Evolutionary conservation across 2,329 filamentous ascomycete species (phyloP).

Genomic region (Elsinoe perseae): DNA sequence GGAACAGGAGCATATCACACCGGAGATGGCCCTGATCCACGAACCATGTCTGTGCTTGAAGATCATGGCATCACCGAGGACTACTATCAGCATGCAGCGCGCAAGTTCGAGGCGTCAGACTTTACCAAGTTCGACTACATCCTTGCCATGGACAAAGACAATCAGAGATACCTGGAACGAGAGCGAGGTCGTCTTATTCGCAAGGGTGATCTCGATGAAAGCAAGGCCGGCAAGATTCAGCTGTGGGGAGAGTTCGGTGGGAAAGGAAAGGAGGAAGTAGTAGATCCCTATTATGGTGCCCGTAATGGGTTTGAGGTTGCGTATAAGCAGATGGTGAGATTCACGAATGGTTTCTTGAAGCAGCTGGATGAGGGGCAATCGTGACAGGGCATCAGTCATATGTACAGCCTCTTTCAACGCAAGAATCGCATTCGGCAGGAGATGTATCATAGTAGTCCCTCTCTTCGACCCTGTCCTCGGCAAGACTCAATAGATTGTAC

Average conservation of each 20-base stretch:
- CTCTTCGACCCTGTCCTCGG: no score
- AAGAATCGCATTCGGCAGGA: not conserved
- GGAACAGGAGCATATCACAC: constrained; percentile 85
- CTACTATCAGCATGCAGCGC: constrained; percentile 64
- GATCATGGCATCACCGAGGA: constrained; percentile 61
- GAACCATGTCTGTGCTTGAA: constrained; percentile 72
- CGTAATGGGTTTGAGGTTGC: constrained; percentile 71
- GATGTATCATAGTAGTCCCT: no score
- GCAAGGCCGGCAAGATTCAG: constrained; percentile 38
- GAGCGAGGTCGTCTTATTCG: constrained; percentile 48
- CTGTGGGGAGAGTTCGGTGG: constrained; percentile 78
- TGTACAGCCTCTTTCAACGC: not conserved
- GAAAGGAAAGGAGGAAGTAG: constrained; percentile 57
- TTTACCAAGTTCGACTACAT: constrained; percentile 87
- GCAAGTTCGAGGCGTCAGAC: constrained; percentile 63
- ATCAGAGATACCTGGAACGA: constrained; percentile 62
- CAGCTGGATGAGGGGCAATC: constrained; percentile 40
- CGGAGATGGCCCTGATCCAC: constrained; percentile 66
- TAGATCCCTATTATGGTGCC: constrained; percentile 91
- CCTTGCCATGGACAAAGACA: constrained; percentile 85
- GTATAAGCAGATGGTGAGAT: constrained; percentile 75
- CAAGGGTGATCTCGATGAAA: constrained; percentile 31
- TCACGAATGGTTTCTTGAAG: constrained; percentile 67
- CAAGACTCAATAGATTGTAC: no score
- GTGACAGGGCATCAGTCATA: not conserved